Evolutionary conservation across 208 protist genomes (phyloP), one percentile per base, ranked within the genome.

Genomic region (Trichomonas vaginalis): DNA sequence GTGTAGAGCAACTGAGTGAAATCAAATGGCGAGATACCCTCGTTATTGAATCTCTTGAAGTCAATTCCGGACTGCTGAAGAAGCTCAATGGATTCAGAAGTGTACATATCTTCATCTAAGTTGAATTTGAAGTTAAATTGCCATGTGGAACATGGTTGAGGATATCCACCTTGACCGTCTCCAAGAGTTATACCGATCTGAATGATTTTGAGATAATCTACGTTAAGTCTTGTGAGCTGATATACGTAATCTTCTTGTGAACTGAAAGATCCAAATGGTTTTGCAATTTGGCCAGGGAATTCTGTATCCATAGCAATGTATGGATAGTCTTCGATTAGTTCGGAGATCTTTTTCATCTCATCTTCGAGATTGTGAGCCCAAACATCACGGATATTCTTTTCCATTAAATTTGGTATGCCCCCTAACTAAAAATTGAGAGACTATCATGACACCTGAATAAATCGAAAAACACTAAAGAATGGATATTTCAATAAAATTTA

Each of bases 71-170:
- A 98, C 56, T 98, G 95, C 48, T 97, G 97, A 87, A 99, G 97
- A 39, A 99, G 97, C 82, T 99, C 98, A 49, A 99, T 99, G 96
- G 98, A 98, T 96, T 99, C 98, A 96, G 98, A 98, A 83, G 99
- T 98, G 96, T 99, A 99, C 96, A 99, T 98, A 95, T 99, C 98
- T 96, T 99, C 98, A 45, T 96, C 97, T 40, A 99, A 97, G 95
- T 97, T 98, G 97, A 99, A 99, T 86, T 98, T 98, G 96, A 99
- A 99, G 97, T 99, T 99, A 96, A 99, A 99, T 97, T 99, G 99
- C 99, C 99, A 99, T 12, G 98, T 99, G 48, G 97, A 98, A 79
- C 97, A 97, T 96, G 96, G 92, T 97, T 98, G 97, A 12, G 98
- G 98, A 39, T 99, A 97, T 90, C 99, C 98, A 51, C 99, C 99